phyloP scores from a whole-genome alignment of 2,329 filamentous ascomycete genomes.

The Clonostachys solani region DNA sequence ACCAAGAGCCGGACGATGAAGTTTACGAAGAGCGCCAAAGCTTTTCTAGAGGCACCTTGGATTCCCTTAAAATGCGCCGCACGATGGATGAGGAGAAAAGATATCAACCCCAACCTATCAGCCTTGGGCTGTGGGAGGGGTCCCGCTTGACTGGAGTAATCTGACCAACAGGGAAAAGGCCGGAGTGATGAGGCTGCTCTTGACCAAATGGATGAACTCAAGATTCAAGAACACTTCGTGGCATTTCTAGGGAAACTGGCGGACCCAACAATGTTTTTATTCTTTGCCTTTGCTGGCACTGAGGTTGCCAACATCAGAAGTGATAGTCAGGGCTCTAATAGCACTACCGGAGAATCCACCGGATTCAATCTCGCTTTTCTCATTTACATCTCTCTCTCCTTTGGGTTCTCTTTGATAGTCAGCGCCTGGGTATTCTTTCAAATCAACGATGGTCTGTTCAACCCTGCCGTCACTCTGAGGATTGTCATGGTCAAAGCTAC shows the following conservation, averaged over 20 bases:
- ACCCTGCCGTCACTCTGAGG: conserved; percentile 40
- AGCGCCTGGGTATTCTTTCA: conserved; percentile 45
- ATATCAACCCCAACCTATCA: background rate
- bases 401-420: conserved; percentile 37
- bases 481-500: conserved; percentile 47
- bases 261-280: conserved; percentile 36
- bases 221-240: conserved; percentile 37
- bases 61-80: background rate
- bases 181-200: conserved; percentile 36
- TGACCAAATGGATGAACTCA: conserved; percentile 42
- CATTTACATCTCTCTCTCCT: conserved; percentile 34
- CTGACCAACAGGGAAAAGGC: conserved; percentile 31
- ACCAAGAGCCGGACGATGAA: conserved; percentile 13
- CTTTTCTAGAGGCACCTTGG: background rate
- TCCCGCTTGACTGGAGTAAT: conserved; percentile 27
- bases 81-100: background rate
- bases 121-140: background rate
- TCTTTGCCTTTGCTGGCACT: conserved; percentile 35
- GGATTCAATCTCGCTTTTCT: conserved; percentile 36
- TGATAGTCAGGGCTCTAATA: conserved; percentile 18
- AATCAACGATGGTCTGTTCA: conserved; percentile 32
- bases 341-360: conserved; percentile 34
- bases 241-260: conserved; percentile 30
- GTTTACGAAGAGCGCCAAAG: conserved; percentile 7
- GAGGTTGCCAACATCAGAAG: conserved; percentile 32